Base-by-base conservation (phyloP, 208 protist species). In the Trypanosoma congolense region DNA sequence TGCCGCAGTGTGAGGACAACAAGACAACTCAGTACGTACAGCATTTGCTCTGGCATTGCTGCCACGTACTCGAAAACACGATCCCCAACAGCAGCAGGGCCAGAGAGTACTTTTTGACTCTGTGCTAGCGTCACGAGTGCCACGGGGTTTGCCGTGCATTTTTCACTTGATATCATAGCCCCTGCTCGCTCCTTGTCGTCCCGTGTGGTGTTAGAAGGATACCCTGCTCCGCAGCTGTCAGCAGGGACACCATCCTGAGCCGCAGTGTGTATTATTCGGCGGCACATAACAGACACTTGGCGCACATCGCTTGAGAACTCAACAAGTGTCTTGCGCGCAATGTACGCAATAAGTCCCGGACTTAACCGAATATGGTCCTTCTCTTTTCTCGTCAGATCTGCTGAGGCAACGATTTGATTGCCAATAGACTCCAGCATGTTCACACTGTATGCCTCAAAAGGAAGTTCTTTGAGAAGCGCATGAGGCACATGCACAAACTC, bases 11-110 rank as follows among this genome's bases (percentile, higher is more conserved):
- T 73, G 8, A 92, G 63, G 6, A 88, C 78, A 16, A 88, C 56
- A 30, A 92, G 61, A 63, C 84, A 92, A 63, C 84, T 77, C 4
- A 92, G 67, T 3, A 92, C 77, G 61, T 84, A 83, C 1, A 83
- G 49, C 29, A 73, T 75, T 58, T 92, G 80, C 65, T 92, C 80
- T 26, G 84, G 79, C 58, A 91, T 78, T 3, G 64, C 68, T 19
- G 70, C 57, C 28, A 91, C 59, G 62, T 87, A 70, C 36, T 70
- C 66, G 45, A 80, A 65, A 2, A 83, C 68, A 19, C 83, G 68
- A 28, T 79, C 62, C 48, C 82, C 70, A 12, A 85, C 78, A 22
- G 54, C 65, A 8, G 56, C 62, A 12, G 51, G 29, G 19, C 67
- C 65, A 40, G 59, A 44, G 21, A 84, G 51, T n/a, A 83, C 58